phyloP scores from a whole-genome alignment of 140 eudicot genomes.

The Oenanthe javanica region DNA sequence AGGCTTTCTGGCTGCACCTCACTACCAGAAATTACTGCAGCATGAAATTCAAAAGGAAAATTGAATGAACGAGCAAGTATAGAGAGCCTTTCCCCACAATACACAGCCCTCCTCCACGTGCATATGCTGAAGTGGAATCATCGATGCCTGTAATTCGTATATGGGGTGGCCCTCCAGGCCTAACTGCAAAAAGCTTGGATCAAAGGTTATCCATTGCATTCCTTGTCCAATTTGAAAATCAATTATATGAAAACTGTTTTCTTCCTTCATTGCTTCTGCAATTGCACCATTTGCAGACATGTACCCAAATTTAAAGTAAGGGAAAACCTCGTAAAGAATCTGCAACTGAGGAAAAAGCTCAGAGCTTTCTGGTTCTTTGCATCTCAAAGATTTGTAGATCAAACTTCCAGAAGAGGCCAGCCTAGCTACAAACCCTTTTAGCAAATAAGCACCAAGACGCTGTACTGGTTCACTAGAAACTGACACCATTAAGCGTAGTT shows the following conservation, averaged over 20 bases:
- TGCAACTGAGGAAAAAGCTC: constrained; percentile 42
- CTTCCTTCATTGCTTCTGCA: too few relatives aligned
- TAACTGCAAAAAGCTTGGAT: too few relatives aligned
- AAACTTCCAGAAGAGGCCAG: constrained; percentile 40
- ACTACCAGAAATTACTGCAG: constrained; percentile 25
- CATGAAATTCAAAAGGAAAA: constrained; percentile 58
- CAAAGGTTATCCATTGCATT: too few relatives aligned
- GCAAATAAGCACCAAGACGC: constrained; percentile 53
- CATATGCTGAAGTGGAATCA: too few relatives aligned
- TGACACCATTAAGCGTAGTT: constrained; percentile 45
- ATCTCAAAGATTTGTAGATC: constrained; percentile 24
- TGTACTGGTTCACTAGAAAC: constrained; percentile 62
- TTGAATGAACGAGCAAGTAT: constrained; percentile 45
- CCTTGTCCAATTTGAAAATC: too few relatives aligned
- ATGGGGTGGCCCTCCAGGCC: too few relatives aligned
- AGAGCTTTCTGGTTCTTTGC: constrained; percentile 39
- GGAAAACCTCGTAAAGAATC: constrained; percentile 56
- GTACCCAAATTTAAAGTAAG: constrained; percentile 48
- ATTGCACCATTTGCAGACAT: too few relatives aligned
- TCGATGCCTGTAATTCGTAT: too few relatives aligned
- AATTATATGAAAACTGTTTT: too few relatives aligned
- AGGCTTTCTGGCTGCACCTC: constrained; percentile 32
- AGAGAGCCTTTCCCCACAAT: neutral
- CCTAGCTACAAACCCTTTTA: constrained; percentile 58
- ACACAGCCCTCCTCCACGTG: too few relatives aligned